A percentile compares a stretch with the other conserved stretches of the same genome.
phyloP scores from a whole-genome alignment of 495 filamentous ascomycete species.

The Penicillium alfredii region DNA sequence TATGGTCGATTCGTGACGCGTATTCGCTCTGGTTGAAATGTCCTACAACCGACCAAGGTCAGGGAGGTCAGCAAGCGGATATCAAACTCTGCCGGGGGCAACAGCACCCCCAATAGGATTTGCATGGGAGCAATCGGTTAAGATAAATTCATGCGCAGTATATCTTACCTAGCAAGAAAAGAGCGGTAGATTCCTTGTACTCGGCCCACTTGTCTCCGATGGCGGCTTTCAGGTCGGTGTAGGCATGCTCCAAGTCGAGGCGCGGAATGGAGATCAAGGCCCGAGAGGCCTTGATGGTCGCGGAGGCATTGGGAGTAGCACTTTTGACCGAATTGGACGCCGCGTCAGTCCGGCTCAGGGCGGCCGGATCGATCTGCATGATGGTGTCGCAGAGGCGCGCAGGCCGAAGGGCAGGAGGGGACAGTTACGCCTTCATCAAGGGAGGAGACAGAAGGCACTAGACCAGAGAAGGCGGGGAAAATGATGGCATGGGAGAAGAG shows the following conservation, averaged over 20 bases:
- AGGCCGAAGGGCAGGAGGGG: slow-evolving; percentile 29
- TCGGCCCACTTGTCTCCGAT: slow-evolving; percentile 81
- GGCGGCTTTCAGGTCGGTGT: slow-evolving; percentile 73
- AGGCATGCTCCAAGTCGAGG: slow-evolving; percentile 85
- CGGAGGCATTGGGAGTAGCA: slow-evolving; percentile 50
- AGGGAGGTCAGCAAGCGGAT: slow-evolving; percentile 15
- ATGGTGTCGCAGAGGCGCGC: slow-evolving; percentile 39
- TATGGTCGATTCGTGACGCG: slow-evolving; percentile 64
- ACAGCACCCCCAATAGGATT: too few species aligned
- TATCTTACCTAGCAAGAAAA: slow-evolving; percentile 76
- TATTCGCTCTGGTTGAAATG: slow-evolving; percentile 82
- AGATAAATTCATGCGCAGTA: slow-evolving; percentile 9
- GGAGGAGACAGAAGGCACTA: slow-evolving; percentile 4
- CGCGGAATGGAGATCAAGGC: slow-evolving; percentile 65
- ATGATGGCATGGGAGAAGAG: slow-evolving; percentile 2
- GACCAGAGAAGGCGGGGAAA: too few species aligned
- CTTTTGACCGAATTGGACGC: slow-evolving; percentile 55
- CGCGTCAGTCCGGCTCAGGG: slow-evolving; percentile 66
- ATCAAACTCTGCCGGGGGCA: slow-evolving; percentile 9
- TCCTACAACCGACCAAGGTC: slow-evolving; percentile 43
- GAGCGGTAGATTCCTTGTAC: slow-evolving; percentile 77
- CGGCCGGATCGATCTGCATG: slow-evolving; percentile 86
- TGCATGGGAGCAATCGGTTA: slow-evolving; percentile 1
- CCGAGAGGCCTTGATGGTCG: slow-evolving; percentile 50
- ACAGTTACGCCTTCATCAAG: slow-evolving; percentile 42